Evolutionary conservation across 2,329 filamentous ascomycete species (phyloP), one percentile per base, ranked within the genome.

Genomic region (Knoxdaviesia capensis): DNA sequence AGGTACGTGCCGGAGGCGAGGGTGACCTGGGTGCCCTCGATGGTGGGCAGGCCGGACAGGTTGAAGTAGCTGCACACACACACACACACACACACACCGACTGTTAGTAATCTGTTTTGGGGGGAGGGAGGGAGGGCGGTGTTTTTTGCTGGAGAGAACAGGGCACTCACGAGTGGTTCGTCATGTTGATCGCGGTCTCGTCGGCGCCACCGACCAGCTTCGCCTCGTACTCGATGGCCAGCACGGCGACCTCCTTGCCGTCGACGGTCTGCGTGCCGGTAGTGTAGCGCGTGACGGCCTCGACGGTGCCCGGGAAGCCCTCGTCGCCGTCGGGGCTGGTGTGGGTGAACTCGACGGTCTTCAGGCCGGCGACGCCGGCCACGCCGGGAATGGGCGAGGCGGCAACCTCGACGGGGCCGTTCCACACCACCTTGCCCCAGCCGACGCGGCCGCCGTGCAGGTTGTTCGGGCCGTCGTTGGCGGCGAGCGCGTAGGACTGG

Each of bases 131-230:
- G 29, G 35, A 42, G 41, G 36, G 40, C 11, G 11, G 6, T 59
- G 85, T 80, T n/a, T n/a, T n/a, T n/a, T n/a, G n/a, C n/a, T n/a
- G n/a, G n/a, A n/a, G n/a, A 31, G 6, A 28, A 2, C 9, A 9
- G 6, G 29, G 20, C 10, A 42, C 43, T 45, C 36, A 48, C 46
- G 84, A 92, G 65, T 98, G 88, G 63, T 96, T 98, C 40, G 90
- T 96, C 62, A 96, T 71, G 61, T 87, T 92, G 56, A 96, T 73
- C 36, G 77, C 77, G 0, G 88, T 96, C 68, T 94, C 88, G n/a
- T 87, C 77, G 8, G 77, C 79, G 40, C 80, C 78, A 3, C 71
- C 78, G 3, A 85, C 68, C 39, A 96, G 67, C 58, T 84, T 75
- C 20, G 81, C 86, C 65, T 94, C 82, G 56, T 92, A 96, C 58